Evolutionary conservation across 2,329 filamentous ascomycete species (phyloP), one percentile per base, ranked within the genome.

Genomic region (Botrytis fragariae): DNA sequence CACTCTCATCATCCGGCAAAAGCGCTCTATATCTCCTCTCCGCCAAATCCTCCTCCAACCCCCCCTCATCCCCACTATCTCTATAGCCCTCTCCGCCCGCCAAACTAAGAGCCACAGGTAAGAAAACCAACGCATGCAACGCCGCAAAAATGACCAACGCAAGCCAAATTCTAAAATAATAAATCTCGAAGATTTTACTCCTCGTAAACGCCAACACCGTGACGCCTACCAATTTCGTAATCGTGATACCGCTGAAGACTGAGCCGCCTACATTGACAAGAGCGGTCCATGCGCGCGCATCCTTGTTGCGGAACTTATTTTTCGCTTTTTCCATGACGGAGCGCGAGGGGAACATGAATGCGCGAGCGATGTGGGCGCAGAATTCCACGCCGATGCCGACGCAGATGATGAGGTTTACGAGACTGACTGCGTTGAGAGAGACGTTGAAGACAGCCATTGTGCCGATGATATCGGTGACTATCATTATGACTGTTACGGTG

Each of bases 131-230:
- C 0, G 96, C 94, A 82, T 99, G 96, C 16, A 91, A 87, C 12
- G 93, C 93, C 4, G 95, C 97, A 82, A 97, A 95, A 16, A 97
- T 82, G 18, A 99, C 95, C 72, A 99, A 88, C 10, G 95, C 92
- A 29, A 98, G 85, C 96, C 96, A 99, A 61, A 99, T 93, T 61
- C 96, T 89, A 87, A 99, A 99, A 83, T 99, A 99, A 84, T 99
- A 99, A 73, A 99, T 94, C 85, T 99, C 97, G 79, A 99, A 99
- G 80, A 99, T 99, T 88, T 98, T 99, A 82, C 93, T 97, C 69
- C 93, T 87, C 12, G 96, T 99, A 80, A 98, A 99, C 0, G 96
- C 96, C 32, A 99, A 86, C 51, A 99, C 96, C 63, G 88, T 91
- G 0, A 99, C 95, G 5, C 96, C 96, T 2, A 99, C 85, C 1